Conservation (phyloP, 371 early-diverging fungal species). For the Parasitella parasitica region DNA sequence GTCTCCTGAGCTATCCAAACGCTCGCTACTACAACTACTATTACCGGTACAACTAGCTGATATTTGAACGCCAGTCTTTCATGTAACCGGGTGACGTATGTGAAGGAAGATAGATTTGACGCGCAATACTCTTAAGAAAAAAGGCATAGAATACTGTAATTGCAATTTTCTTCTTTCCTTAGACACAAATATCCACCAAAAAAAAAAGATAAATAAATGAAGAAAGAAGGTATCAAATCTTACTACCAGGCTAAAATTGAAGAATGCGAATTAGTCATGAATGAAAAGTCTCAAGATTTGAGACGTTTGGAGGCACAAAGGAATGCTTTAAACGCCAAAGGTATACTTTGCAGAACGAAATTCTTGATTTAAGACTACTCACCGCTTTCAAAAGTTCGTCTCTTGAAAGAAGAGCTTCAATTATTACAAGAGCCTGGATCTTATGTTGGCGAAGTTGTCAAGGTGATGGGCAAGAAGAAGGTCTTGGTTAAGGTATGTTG, state of each 20-base stretch:
- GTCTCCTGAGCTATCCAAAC: no score
- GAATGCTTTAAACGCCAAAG: constrained; percentile 95
- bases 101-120: neutral
- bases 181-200: neutral
- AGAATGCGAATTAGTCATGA: constrained; percentile 85
- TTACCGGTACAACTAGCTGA: no score
- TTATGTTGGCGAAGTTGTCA: constrained; percentile 98
- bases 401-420: constrained; percentile 97
- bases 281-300: constrained; percentile 92
- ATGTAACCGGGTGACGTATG: constrained; percentile 1
- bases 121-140: neutral
- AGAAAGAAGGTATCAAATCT: constrained; percentile 62
- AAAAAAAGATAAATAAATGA: constrained; percentile 34
- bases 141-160: neutral
- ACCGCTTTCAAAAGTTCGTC: constrained; percentile 70
- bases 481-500: constrained; percentile 98
- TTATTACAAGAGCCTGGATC: constrained; percentile 97
- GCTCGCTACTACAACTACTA: no score
- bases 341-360: constrained; percentile 35
- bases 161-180: neutral
- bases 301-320: constrained; percentile 98
- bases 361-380: no score
- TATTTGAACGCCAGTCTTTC: neutral
- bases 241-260: constrained; percentile 85
- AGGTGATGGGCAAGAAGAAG: constrained; percentile 99